Evolutionary conservation across 371 early-diverging fungal species (phyloP).

Genomic region (Basidiobolus meristosporus): DNA sequence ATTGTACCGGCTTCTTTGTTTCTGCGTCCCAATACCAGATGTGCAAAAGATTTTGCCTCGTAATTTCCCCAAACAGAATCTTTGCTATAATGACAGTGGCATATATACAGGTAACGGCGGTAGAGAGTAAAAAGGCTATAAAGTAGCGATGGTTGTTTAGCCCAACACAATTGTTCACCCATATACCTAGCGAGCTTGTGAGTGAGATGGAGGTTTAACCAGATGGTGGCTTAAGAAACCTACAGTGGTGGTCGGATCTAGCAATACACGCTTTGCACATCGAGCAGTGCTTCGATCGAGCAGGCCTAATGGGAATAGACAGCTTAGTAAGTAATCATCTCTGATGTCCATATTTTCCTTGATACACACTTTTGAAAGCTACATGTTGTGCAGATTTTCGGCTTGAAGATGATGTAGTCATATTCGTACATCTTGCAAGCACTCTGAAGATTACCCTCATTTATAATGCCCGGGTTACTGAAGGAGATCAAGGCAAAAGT

Average conservation of each 20-base stretch:
- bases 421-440: constrained; percentile 30
- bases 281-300: constrained; percentile 95
- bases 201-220: constrained; percentile 43
- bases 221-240: not conserved
- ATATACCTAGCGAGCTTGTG: constrained; percentile 31
- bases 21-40: too few relatives aligned
- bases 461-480: constrained; percentile 42
- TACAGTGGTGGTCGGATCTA: constrained; percentile 95
- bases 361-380: constrained; percentile 27
- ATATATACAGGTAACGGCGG: too few relatives aligned
- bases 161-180: constrained; percentile 64
- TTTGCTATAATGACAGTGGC: too few relatives aligned
- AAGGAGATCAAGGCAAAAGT: constrained; percentile 30
- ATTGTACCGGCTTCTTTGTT: too few relatives aligned
- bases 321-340: not conserved
- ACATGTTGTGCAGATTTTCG: constrained; percentile 44
- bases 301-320: constrained; percentile 45
- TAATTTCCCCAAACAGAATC: too few relatives aligned
- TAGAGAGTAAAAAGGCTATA: too few relatives aligned
- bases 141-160: constrained; percentile 9
- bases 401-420: constrained; percentile 37
- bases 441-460: constrained; percentile 21
- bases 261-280: constrained; percentile 92
- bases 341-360: not conserved
- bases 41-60: too few relatives aligned